Evolutionary conservation across 129 eudicot genomes (phyloP).

Genomic region (Arctium lappa): DNA sequence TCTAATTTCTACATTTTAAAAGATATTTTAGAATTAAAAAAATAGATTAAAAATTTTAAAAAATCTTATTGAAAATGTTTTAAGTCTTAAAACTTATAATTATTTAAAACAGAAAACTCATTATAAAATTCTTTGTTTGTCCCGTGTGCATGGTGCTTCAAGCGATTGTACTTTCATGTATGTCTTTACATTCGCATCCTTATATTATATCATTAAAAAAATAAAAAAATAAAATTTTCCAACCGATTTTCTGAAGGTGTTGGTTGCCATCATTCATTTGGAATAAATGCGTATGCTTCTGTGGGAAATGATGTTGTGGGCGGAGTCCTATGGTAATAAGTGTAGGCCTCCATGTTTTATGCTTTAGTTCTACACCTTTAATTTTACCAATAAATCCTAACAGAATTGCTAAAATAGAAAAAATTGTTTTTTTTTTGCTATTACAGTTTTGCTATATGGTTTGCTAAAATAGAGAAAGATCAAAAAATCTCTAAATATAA

Average conservation of each 20-base stretch:
- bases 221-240: neutral
- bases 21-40: no score
- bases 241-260: constrained; percentile 1
- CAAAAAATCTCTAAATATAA: no score
- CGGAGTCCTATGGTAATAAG: constrained; percentile 14
- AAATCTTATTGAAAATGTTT: no score
- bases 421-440: no score
- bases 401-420: no score
- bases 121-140: neutral
- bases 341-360: constrained; percentile 3
- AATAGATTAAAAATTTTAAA: no score
- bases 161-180: neutral
- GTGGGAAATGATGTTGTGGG: constrained; percentile 16
- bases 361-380: neutral
- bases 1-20: no score
- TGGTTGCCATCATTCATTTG: constrained; percentile 19
- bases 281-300: constrained; percentile 7
- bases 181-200: neutral
- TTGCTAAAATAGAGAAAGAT: no score
- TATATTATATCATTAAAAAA: no score
- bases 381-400: no score
- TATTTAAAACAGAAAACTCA: neutral
- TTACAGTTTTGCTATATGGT: no score
- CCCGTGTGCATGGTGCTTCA: neutral
- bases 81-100: no score